These are phyloP conservation scores for Candida frijolesensis DNA, from an alignment of 1,139 yeast genomes.

Conservation along the genomic window DNA sequence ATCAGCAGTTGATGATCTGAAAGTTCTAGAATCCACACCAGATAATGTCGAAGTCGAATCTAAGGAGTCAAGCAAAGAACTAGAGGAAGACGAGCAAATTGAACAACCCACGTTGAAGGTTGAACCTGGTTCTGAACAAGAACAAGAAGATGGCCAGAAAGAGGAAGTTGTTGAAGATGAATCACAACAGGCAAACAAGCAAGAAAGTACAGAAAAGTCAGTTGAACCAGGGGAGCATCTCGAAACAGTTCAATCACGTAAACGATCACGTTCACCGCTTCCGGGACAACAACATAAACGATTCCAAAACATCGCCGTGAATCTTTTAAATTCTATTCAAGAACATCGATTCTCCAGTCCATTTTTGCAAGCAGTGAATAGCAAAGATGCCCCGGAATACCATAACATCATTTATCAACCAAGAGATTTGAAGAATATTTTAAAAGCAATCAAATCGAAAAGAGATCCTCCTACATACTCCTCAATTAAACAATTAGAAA, in stretches of 20 bases:
- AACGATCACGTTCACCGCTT: constrained; percentile 30
- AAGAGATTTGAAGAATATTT: constrained; percentile 65
- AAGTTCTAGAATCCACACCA: not conserved
- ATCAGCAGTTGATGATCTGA: too few relatives aligned
- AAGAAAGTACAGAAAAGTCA: constrained; percentile 2
- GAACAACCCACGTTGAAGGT: not conserved
- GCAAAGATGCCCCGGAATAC: constrained; percentile 70
- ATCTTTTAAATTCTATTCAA: constrained; percentile 63
- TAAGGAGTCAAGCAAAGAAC: not conserved
- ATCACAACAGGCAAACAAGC: constrained; percentile 1
- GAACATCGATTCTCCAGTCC: constrained; percentile 77
- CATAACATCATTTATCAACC: constrained; percentile 64
- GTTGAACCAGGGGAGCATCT: constrained; percentile 2
- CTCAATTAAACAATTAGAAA: constrained; percentile 61
- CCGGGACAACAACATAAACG: constrained; percentile 40
- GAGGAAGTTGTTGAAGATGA: not conserved
- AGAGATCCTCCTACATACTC: constrained; percentile 46
- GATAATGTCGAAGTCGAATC: not conserved
- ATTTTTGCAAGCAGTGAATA: constrained; percentile 68
- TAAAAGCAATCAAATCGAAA: constrained; percentile 54
- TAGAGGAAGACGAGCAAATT: constrained; percentile 8
- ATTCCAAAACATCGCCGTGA: constrained; percentile 57
- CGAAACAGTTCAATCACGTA: constrained; percentile 9
- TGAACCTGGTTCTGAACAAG: not conserved
- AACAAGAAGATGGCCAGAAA: not conserved